Conservation (phyloP, 108 stramenopile genomes). For the Asterionellopsis glacialis region DNA sequence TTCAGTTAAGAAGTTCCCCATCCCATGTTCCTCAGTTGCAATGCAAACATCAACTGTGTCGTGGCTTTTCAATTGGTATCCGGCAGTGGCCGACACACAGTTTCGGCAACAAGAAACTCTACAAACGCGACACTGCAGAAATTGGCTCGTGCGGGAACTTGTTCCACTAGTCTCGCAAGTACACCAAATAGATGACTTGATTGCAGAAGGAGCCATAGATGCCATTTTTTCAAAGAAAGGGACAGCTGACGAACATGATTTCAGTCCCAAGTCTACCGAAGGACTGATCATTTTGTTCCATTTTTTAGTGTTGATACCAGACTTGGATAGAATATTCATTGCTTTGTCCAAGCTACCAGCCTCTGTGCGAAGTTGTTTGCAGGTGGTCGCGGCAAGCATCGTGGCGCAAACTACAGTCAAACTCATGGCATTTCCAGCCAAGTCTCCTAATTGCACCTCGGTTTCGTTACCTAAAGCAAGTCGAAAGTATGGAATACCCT, state of each 20-base stretch:
- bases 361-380: conserved; percentile 46
- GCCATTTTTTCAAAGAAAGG: conserved; percentile 27
- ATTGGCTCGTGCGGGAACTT: conserved; percentile 21
- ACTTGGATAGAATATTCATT: not conserved
- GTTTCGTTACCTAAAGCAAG: conserved; percentile 67
- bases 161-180: conserved; percentile 62
- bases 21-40: conserved; percentile 13
- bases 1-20: conserved; percentile 29
- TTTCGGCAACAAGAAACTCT: conserved; percentile 44
- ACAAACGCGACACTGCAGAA: conserved; percentile 42
- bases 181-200: conserved; percentile 55
- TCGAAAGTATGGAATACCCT: conserved; percentile 74
- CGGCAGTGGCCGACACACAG: conserved; percentile 31
- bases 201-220: conserved; percentile 29
- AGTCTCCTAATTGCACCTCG: conserved; percentile 72
- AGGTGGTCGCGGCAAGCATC: conserved; percentile 55
- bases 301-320: not conserved
- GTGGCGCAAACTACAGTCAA: conserved; percentile 67
- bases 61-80: conserved; percentile 44
- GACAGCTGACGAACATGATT: not conserved
- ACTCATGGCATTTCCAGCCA: conserved; percentile 83
- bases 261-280: no score
- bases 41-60: conserved; percentile 17
- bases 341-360: conserved; percentile 3
- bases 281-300: no score